Evolutionary conservation across 371 early-diverging fungal genomes (phyloP).

Genomic region (Mortierella sp.): DNA sequence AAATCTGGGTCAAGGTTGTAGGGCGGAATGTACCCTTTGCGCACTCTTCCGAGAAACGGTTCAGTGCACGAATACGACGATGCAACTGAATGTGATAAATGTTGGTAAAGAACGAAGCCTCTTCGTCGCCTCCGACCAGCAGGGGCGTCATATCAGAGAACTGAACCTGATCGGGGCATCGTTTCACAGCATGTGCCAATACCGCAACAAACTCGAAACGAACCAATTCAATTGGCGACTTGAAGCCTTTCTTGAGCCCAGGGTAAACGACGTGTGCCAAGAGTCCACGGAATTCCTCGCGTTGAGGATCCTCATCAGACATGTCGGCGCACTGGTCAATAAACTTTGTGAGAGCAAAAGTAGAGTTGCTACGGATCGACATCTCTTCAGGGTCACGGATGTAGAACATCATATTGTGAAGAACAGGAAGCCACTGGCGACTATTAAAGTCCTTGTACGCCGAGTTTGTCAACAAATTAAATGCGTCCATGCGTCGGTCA

Average conservation of each 20-base stretch:
- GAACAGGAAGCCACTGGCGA: constrained; percentile 90
- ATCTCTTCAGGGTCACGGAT: constrained; percentile 89
- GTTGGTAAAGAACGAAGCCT: constrained; percentile 81
- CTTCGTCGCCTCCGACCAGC: constrained; percentile 77
- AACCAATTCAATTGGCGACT: constrained; percentile 69
- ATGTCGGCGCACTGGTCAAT: constrained; percentile 64
- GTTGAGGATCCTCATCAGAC: constrained; percentile 56
- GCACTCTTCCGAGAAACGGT: constrained; percentile 75
- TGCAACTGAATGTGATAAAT: constrained; percentile 95
- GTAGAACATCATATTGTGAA: constrained; percentile 87
- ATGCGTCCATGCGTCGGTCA: constrained; percentile 84
- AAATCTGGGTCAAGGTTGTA: constrained; percentile 75
- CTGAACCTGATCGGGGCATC: constrained; percentile 67
- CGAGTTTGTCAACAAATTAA: constrained; percentile 76
- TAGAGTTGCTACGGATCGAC: constrained; percentile 87
- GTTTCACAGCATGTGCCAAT: constrained; percentile 72
- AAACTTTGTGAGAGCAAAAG: constrained; percentile 78
- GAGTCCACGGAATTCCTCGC: constrained; percentile 60
- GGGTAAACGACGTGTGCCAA: constrained; percentile 78
- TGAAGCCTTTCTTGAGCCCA: constrained; percentile 80
- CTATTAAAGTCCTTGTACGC: constrained; percentile 70
- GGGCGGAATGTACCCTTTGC: constrained; percentile 61
- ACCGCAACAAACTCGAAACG: constrained; percentile 79
- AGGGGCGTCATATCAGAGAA: constrained; percentile 79
- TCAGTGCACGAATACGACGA: constrained; percentile 87